Base-by-base conservation (phyloP, 139 green algal species). In the Nannochloris sp. region DNA sequence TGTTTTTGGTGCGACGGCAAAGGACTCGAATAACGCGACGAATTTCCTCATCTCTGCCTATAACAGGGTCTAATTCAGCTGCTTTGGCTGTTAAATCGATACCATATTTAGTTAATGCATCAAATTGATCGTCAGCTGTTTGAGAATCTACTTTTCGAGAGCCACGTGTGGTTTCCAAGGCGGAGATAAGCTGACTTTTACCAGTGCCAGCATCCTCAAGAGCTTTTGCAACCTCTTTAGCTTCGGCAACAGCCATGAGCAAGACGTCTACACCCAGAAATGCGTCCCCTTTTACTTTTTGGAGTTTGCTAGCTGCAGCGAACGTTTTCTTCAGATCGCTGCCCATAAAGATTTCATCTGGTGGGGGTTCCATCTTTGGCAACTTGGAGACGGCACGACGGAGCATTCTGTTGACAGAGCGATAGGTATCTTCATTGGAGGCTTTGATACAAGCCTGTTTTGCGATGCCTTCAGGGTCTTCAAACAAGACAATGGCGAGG, bases 1-100 rank as follows among this genome's bases (percentile, higher is more conserved):
- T 99, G 88, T 97, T 98, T 83, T 99, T 99, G 57, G 84, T 95
- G 56, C 89, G 80, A n/a, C 90, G 78, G 64, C 80, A 93, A 33
- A 98, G 79, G 64, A 97, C 85, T 29, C 90, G 79, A 19, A 97
- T 82, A 38, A 83, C 75, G n/a, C 91, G 73, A 12, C 91, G 77
- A 61, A 97, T 97, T 64, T 92, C 84, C 53, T 85, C 82, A 31
- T 89, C 83, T 12, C 84, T 27, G 12, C 89, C 92, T 32, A 96
- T 93, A 2, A 97, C 91, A 0, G 92, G 92, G 78, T 98, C 92
- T 15, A 97, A 78, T n/a, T 86, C 76, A 4, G 90, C 85, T 4
- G 90, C 86, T 19, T 85, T 80, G 42, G 90, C 93, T 9, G 86
- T 97, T 8, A 98, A 77, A 80, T 98, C 93, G 7, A 76, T 73